Conservation (phyloP, 2,329 filamentous ascomycete genomes). For the Seiridium cupressi region DNA sequence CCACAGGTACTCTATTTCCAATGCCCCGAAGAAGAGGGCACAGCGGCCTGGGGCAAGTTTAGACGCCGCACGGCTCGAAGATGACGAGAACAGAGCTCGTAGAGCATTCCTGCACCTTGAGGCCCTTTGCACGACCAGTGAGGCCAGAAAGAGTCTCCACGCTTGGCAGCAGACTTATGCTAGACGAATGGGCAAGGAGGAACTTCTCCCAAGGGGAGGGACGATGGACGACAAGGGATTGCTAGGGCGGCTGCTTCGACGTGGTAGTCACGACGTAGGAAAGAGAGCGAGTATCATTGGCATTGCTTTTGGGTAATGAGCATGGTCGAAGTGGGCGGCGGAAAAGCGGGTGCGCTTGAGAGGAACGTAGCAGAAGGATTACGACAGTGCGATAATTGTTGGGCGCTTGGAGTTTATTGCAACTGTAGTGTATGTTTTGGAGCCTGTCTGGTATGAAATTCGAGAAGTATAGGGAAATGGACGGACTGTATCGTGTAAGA, state of each 20-base stretch:
- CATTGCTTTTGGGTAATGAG: neutral
- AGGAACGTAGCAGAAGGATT: no score
- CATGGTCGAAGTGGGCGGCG: neutral
- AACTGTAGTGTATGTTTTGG: no score
- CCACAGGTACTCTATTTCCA: neutral
- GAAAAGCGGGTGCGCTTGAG: no score
- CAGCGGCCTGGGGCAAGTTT: neutral
- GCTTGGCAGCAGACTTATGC: constrained; percentile 51
- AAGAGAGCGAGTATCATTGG: neutral
- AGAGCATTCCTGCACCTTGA: constrained; percentile 48
- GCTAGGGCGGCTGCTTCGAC: constrained; percentile 24
- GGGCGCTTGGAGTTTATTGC: no score
- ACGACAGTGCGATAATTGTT: no score
- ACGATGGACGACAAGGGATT: constrained; percentile 20
- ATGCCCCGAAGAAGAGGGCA: neutral
- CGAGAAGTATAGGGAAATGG: no score
- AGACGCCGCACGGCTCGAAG: constrained; percentile 11
- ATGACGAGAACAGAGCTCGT: constrained; percentile 41
- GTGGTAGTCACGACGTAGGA: neutral
- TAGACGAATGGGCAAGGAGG: constrained; percentile 31
- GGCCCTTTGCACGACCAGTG: constrained; percentile 42
- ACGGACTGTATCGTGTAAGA: no score
- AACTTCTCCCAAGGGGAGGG: constrained; percentile 37
- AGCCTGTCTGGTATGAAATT: no score
- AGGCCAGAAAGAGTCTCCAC: constrained; percentile 46